Conservation (phyloP, 192 early-diverging fungal genomes). For the Podila epicladia region DNA sequence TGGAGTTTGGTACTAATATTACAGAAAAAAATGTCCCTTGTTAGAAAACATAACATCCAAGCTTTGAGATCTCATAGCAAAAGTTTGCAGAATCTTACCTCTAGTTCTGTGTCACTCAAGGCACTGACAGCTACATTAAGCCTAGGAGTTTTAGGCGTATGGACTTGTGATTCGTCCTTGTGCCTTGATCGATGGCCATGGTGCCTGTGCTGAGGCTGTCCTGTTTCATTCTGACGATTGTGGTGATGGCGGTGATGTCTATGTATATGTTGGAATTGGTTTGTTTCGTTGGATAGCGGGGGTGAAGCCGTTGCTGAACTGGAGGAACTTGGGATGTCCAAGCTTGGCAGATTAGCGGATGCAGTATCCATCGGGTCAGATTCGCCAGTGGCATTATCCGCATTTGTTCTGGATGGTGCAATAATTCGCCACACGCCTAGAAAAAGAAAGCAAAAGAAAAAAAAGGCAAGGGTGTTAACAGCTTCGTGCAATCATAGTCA, state of each 20-base stretch:
- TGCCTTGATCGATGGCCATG: slow-evolving; percentile 2
- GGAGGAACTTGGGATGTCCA: not conserved
- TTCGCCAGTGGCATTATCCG: not conserved
- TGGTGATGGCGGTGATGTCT: slow-evolving; percentile 5
- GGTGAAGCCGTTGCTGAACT: not conserved
- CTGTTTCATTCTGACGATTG: not conserved
- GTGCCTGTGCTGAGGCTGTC: slow-evolving; percentile 11
- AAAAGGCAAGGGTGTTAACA: not conserved
- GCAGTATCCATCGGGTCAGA: not conserved
- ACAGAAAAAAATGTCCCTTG: not conserved
- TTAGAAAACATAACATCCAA: not conserved
- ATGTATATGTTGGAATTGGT: not conserved
- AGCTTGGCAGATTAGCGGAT: not conserved
- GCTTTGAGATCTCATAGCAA: not conserved
- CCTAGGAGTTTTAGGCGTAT: not conserved
- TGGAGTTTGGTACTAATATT: slow-evolving; percentile 36
- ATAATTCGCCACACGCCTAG: too few relatives aligned
- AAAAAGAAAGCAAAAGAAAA: too few relatives aligned
- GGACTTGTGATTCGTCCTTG: not conserved
- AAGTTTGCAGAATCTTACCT: slow-evolving; percentile 18
- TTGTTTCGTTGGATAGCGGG: not conserved
- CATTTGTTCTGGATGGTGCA: too few relatives aligned
- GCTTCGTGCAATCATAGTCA: too few relatives aligned
- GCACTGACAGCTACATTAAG: slow-evolving; percentile 39
- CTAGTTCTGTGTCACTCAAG: slow-evolving; percentile 68